Evolutionary conservation across 129 eudicot genomes (phyloP).

Genomic region (Smallanthus sonchifolius): DNA sequence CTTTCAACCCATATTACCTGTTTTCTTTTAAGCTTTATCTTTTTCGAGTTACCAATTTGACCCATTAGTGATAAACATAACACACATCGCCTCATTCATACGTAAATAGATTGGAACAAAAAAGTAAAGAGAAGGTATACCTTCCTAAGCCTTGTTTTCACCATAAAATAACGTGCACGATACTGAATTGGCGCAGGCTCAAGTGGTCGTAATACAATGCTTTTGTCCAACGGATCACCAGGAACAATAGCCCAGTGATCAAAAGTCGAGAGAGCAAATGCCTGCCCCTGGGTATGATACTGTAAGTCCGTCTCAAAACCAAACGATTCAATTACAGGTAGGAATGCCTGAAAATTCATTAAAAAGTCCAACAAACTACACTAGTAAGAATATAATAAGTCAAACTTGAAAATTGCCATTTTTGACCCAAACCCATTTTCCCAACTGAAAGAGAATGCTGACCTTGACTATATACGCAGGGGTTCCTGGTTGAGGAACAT

Average conservation of each 20-base stretch:
- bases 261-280: constrained; percentile 76
- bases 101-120: neutral
- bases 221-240: constrained; percentile 93
- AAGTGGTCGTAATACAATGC: constrained; percentile 81
- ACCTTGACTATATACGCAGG: constrained; percentile 99
- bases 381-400: neutral
- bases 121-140: constrained; percentile 29
- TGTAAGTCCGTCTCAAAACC: constrained; percentile 96
- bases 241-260: constrained; percentile 99
- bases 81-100: too few relatives aligned
- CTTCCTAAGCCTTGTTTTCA: constrained; percentile 98
- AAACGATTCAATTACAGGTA: constrained; percentile 94
- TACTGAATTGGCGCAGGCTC: constrained; percentile 98
- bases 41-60: too few relatives aligned
- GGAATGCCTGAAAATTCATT: constrained; percentile 56
- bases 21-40: too few relatives aligned
- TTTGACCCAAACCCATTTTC: neutral
- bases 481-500: constrained; percentile 98
- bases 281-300: constrained; percentile 98
- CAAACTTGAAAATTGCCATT: neutral
- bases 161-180: constrained; percentile 97
- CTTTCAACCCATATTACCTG: too few relatives aligned
- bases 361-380: neutral
- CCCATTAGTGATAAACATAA: too few relatives aligned
- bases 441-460: constrained; percentile 13